These are phyloP conservation scores for Noccaea bulbosa DNA, from an alignment of 345 rosid species.

Conservation along the genomic window DNA sequence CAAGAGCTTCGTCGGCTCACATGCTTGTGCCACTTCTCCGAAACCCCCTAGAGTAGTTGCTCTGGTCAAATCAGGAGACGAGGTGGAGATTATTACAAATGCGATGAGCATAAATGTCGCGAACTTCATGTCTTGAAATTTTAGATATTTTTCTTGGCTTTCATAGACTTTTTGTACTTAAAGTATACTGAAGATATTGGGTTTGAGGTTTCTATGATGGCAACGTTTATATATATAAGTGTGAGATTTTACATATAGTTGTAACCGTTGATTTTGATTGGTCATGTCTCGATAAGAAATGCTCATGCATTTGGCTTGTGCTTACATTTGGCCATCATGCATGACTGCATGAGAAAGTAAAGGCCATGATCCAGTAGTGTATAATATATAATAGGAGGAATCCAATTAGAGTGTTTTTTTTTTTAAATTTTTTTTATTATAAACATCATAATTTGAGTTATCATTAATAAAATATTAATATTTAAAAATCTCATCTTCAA, in stretches of 20 bases:
- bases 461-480: too few species aligned
- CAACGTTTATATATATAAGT: background rate
- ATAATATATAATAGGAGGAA: too few species aligned
- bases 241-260: background rate
- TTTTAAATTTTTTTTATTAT: too few species aligned
- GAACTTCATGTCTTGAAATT: constrained; percentile 20
- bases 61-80: background rate
- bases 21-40: background rate
- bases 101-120: constrained; percentile 3
- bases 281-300: background rate
- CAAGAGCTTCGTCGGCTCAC: constrained; percentile 32
- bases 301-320: background rate
- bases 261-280: background rate
- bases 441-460: too few species aligned
- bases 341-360: background rate
- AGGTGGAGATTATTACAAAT: background rate
- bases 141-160: background rate
- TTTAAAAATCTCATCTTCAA: too few species aligned
- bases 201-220: background rate
- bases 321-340: background rate
- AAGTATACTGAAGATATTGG: background rate
- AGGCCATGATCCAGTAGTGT: background rate
- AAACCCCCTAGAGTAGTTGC: background rate
- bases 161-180: background rate
- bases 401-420: too few species aligned